Evolutionary conservation across 2,329 filamentous ascomycete genomes (phyloP), one percentile per base, ranked within the genome.

Genomic region (Paecilomyces variotii): DNA sequence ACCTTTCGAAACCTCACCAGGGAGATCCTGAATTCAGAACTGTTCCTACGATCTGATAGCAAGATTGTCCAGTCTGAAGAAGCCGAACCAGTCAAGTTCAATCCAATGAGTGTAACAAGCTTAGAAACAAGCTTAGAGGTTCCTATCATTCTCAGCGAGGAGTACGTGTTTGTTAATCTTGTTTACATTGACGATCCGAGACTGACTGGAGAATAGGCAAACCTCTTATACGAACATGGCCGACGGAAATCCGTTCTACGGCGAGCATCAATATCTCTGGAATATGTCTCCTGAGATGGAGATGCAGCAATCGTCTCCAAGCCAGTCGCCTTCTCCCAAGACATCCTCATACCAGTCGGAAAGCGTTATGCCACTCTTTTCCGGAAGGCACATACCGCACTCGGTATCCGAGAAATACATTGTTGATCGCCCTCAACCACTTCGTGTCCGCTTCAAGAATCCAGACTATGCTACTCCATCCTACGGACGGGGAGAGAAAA

Each of bases 211-310:
- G 11, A 63, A 51, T 57, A 67, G 66, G 3, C 62, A 65, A 32
- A 62, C 67, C 9, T 60, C 60, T 0, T 67, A 68, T 52, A 64
- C 66, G 34, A 68, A 70, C 25, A 64, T 67, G 30, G 61, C 62
- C 3, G 67, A 69, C 54, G 64, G 69, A 30, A 68, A 64, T 63
- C 68, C 63, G 4, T 66, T 65, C 60, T 69, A 62, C 58, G 66
- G 63, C 27, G 65, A 64, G 56, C 64, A 61, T 56, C 62, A 55
- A 56, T 57, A 61, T 45, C 66, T 64, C 54, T 68, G 64, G 65
- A 56, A 61, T 12, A 50, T 54, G 50, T 56, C 62, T n/a, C 59
- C 59, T 3, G 58, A 62, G 14, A 57, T 53, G 25, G 58, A 62
- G 14, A 57, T 53, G 25, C 52, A 59, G 5, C 50, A 54, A 51